A percentile compares a stretch with the other conserved stretches of the same genome.
Evolutionary conservation across 1,284 basidiomycete genomes (phyloP).

Genomic region (Trametes sp.): DNA sequence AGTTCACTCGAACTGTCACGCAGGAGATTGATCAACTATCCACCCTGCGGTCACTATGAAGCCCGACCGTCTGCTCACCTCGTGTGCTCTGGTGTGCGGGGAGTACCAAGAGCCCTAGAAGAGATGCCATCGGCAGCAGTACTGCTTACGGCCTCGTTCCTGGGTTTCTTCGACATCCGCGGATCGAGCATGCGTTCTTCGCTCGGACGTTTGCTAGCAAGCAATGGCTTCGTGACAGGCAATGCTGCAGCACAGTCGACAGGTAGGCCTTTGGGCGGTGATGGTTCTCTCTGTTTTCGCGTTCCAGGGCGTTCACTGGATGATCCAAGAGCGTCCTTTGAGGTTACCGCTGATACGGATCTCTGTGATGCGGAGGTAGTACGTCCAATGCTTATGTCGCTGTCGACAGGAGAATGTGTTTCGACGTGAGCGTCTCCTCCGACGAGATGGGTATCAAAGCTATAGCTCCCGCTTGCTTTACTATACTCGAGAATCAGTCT

Average conservation of each 20-base stretch:
- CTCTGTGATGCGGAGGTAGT: constrained; percentile 1
- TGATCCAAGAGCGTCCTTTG: not conserved
- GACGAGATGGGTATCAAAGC: constrained; percentile 1
- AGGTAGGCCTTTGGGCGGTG: not conserved
- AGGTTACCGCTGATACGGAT: not conserved
- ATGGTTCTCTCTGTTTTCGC: not conserved
- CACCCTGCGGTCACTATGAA: not conserved
- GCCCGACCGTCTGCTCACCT: not conserved
- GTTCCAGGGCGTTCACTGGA: not conserved
- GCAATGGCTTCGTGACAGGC: not conserved
- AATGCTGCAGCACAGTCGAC: not conserved
- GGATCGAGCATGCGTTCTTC: not conserved
- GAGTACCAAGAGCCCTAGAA: not conserved
- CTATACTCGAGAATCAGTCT: not conserved
- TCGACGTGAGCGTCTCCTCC: not conserved
- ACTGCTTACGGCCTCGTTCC: not conserved
- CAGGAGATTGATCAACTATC: too few species aligned
- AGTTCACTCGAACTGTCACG: too few species aligned
- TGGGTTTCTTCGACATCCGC: constrained; percentile 1
- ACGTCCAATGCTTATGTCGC: not conserved
- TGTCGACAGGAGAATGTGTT: not conserved
- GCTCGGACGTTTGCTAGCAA: constrained; percentile 1
- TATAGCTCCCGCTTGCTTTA: too few species aligned
- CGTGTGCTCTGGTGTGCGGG: not conserved
- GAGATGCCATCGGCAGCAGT: not conserved